A percentile compares a stretch with the other conserved stretches of the same genome.
Evolutionary conservation across 169 alveolate genomes (phyloP).

Genomic region (Eimeria brunetti): DNA sequence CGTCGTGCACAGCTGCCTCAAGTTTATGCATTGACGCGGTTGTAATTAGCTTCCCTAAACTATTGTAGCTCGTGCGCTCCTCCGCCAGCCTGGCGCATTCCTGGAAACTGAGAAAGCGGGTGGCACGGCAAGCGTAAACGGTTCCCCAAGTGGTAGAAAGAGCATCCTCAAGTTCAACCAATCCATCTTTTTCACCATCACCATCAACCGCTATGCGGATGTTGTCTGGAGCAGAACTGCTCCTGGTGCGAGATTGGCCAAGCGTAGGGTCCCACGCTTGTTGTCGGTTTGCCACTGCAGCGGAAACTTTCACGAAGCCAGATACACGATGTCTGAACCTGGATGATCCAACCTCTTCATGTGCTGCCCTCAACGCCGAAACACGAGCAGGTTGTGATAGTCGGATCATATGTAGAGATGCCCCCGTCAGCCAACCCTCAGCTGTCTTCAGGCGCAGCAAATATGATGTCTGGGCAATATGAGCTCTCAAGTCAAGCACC

Average conservation of each 20-base stretch:
- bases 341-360: conserved; percentile 1
- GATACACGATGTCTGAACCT: conserved; percentile 8
- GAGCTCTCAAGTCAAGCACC: conserved; percentile 62
- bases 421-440: conserved; percentile 70
- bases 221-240: conserved; percentile 3
- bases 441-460: conserved; percentile 47
- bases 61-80: conserved; percentile 38
- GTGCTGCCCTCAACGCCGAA: not conserved
- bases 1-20: conserved; percentile 15
- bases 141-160: conserved; percentile 47
- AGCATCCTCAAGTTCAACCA: not conserved
- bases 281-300: conserved; percentile 13
- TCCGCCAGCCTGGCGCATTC: conserved; percentile 35
- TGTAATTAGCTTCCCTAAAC: not conserved
- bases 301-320: not conserved
- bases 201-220: conserved; percentile 3
- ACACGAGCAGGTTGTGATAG: conserved; percentile 15
- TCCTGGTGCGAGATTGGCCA: not conserved
- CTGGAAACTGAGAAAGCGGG: conserved; percentile 54
- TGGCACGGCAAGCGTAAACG: conserved; percentile 51
- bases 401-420: conserved; percentile 19
- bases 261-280: conserved; percentile 8
- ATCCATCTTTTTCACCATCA: conserved; percentile 3
- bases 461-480: conserved; percentile 3
- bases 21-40: not conserved